phyloP scores from a whole-genome alignment of 352 stramenopile species.

The Pythium diclinum region DNA sequence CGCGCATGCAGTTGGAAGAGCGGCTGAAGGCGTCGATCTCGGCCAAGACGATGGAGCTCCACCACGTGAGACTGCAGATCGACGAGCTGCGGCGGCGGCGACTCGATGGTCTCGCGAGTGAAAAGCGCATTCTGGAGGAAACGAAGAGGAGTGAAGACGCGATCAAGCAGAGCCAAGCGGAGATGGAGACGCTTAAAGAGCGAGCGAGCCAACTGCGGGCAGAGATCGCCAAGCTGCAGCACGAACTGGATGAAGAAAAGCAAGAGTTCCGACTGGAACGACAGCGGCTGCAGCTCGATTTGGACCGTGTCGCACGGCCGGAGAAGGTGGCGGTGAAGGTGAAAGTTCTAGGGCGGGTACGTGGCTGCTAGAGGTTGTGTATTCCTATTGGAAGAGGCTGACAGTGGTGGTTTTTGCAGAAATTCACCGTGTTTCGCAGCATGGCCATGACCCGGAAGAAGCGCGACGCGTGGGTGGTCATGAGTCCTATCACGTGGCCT shows the following conservation, averaged over 20 bases:
- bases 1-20: conserved; percentile 74
- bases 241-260: conserved; percentile 46
- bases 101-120: conserved; percentile 38
- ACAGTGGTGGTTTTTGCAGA: conserved; percentile 8
- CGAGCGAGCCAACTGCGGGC: conserved; percentile 29
- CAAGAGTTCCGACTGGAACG: conserved; percentile 46
- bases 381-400: not conserved
- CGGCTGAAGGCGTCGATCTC: conserved; percentile 46
- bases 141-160: conserved; percentile 35
- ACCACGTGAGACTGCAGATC: conserved; percentile 42
- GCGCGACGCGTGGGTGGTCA: conserved; percentile 25
- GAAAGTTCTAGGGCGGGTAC: conserved; percentile 27
- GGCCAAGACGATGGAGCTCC: conserved; percentile 52
- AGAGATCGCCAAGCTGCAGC: conserved; percentile 42
- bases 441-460: conserved; percentile 37
- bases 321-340: conserved; percentile 39
- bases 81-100: conserved; percentile 42
- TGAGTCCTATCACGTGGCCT: not conserved
- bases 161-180: conserved; percentile 32
- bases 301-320: conserved; percentile 43
- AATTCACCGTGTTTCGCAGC: conserved; percentile 32
- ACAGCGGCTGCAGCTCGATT: conserved; percentile 42
- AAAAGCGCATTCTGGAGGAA: conserved; percentile 44
- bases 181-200: conserved; percentile 46
- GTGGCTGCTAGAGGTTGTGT: not conserved